Percentiles rank a stretch among this genome's conserved stretches.
phyloP scores from a whole-genome alignment of 805 yeast genomes.

The Ogataea kodamae region DNA sequence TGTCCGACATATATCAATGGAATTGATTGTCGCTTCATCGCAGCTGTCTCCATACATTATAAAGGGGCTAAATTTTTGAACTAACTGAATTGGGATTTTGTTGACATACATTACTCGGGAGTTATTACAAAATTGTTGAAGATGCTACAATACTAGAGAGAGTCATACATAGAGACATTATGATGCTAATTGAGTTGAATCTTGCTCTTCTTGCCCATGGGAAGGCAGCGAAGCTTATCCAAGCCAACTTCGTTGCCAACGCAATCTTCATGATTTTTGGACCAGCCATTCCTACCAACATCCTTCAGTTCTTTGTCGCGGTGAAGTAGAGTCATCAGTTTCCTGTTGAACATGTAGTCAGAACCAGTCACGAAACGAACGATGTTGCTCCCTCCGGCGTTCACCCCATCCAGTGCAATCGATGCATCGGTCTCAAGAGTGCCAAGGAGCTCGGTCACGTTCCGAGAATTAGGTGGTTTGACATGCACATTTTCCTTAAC shows the following conservation, averaged over 20 bases:
- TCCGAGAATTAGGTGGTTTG: neutral
- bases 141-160: too few species aligned
- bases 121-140: too few species aligned
- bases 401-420: conserved; percentile 5
- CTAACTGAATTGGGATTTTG: conserved; percentile 2
- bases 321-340: conserved; percentile 15
- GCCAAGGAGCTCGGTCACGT: conserved; percentile 2
- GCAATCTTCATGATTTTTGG: conserved; percentile 2
- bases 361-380: conserved; percentile 18
- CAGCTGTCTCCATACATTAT: conserved; percentile 1
- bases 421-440: conserved; percentile 6
- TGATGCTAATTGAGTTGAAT: conserved; percentile 10
- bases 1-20: too few species aligned
- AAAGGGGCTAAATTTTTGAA: conserved; percentile 4
- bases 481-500: neutral
- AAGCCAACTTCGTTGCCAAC: conserved; percentile 8
- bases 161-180: too few species aligned
- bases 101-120: too few species aligned
- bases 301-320: conserved; percentile 5
- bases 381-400: conserved; percentile 4
- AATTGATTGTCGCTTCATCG: too few species aligned
- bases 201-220: conserved; percentile 12
- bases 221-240: conserved; percentile 14
- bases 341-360: conserved; percentile 16
- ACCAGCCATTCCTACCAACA: conserved; percentile 1